A percentile compares a stretch with the other conserved stretches of the same genome.
phyloP scores from a whole-genome alignment of 1,284 basidiomycete genomes.

The Fereydounia khargensis region DNA sequence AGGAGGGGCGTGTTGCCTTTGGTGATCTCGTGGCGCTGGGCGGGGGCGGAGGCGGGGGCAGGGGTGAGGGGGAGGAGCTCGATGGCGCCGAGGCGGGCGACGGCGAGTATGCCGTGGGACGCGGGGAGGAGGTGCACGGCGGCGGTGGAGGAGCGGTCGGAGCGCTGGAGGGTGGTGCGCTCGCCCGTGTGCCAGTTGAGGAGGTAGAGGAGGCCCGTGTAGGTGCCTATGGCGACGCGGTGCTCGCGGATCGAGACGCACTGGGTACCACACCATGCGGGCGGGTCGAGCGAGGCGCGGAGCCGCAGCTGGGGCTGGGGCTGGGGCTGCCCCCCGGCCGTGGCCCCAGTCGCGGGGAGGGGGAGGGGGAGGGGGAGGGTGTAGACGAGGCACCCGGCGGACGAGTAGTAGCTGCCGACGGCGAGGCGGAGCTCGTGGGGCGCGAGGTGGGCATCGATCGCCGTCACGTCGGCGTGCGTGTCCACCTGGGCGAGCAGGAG shows the following conservation, averaged over 20 bases:
- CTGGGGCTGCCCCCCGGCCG: too few relatives aligned
- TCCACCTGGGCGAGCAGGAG: slow-evolving; percentile 20
- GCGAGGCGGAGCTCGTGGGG: slow-evolving; percentile 6
- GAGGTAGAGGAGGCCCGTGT: slow-evolving; percentile 11
- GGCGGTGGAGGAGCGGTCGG: slow-evolving; percentile 8
- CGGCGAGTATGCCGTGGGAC: slow-evolving; percentile 6
- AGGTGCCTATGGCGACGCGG: slow-evolving; percentile 19
- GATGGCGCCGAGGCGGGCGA: slow-evolving; percentile 7
- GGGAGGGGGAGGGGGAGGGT: slow-evolving; percentile 11
- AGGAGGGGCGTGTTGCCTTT: slow-evolving; percentile 7
- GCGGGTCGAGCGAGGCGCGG: slow-evolving; percentile 10
- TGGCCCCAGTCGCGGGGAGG: slow-evolving; percentile 2
- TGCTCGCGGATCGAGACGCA: slow-evolving; percentile 11
- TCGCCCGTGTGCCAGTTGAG: slow-evolving; percentile 12
- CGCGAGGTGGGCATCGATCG: slow-evolving; percentile 17
- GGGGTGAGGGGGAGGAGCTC: slow-evolving; percentile 1
- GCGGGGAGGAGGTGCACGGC: slow-evolving; percentile 7
- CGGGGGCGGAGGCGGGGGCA: background rate
- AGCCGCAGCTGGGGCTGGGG: too few relatives aligned
- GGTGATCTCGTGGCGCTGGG: slow-evolving; percentile 1
- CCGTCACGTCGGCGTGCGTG: slow-evolving; percentile 20
- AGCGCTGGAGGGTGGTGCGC: slow-evolving; percentile 5
- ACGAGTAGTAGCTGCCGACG: slow-evolving; percentile 19
- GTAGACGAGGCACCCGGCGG: slow-evolving; percentile 19
- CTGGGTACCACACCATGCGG: slow-evolving; percentile 25